Base-by-base conservation (phyloP, 2,329 filamentous ascomycete species). In the Gnomoniopsis smithogilvyi region DNA sequence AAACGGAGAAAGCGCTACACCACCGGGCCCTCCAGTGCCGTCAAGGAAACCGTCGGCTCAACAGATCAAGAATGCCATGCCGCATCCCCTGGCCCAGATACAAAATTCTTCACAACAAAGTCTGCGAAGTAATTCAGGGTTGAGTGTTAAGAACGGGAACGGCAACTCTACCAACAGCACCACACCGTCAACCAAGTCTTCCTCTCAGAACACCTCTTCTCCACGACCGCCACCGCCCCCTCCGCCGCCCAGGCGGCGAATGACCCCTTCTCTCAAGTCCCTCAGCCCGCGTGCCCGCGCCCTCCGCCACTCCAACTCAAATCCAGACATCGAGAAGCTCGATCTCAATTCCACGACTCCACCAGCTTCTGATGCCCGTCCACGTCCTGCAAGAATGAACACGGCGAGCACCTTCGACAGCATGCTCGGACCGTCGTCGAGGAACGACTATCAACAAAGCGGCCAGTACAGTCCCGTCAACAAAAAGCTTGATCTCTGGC, bases 401-500 rank as follows among this genome's bases (percentile, higher is more conserved):
- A 60, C 61, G 48, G 48, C 60, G 12, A 36, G 58, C 30, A 60
- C 57, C 0, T 62, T 62, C 26, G 60, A 62, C 30, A 56, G 47
- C 8, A 62, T 61, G 26, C 57, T 63, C 22, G 58, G 54, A 17
- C 59, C 63, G n/a, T 63, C 57, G 49, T 64, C 60, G 26, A 65
- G 67, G 45, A 64, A 65, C 51, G 51, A 60, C 60, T 64, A n/a
- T 58, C 63, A 54, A 51, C 67, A 36, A 57, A 30, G 36, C 3
- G 57, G 56, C 11, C 60, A 14, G 50, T 56, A 65, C 61, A 26
- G 36, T 12, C 54, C 61, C 3, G 68, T 75, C 14, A 91, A 85
- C 70, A 91, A 89, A 74, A 88, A 90, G 64, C 77, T 92, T 57
- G 87, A 88, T 61, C 68, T 92, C 51, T 95, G 90, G 91, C 78